These are phyloP conservation scores for Tubosaeta sp. DNA, from an alignment of 768 basidiomycete genomes.

Conservation along the genomic window DNA sequence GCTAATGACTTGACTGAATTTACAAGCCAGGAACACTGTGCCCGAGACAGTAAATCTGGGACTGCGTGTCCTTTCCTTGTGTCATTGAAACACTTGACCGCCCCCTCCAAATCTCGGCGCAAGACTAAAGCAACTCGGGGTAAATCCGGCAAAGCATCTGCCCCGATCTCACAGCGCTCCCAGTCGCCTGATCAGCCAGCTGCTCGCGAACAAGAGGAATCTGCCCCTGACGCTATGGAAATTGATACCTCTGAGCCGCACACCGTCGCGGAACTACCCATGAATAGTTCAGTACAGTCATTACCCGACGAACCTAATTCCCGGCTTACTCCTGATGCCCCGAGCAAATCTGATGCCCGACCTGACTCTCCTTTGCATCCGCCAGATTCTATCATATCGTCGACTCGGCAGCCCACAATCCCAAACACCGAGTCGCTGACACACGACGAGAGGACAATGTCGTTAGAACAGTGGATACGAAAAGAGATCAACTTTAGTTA, in stretches of 20 bases:
- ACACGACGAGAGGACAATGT: constrained; percentile 64
- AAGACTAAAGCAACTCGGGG: constrained; percentile 19
- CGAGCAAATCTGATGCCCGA: too few species aligned
- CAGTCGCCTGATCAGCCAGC: constrained; percentile 8
- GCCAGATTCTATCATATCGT: constrained; percentile 12
- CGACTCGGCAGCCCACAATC: constrained; percentile 9
- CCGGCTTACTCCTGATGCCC: too few species aligned
- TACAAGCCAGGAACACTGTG: constrained; percentile 69
- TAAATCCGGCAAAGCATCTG: constrained; percentile 18
- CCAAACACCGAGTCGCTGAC: constrained; percentile 17
- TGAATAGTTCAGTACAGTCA: too few species aligned
- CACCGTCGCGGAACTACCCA: too few species aligned
- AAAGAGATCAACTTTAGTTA: constrained; percentile 69
- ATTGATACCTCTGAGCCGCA: too few species aligned
- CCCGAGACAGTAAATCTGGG: constrained; percentile 51
- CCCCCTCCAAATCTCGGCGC: constrained; percentile 21
- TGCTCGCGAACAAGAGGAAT: background rate
- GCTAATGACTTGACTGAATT: constrained; percentile 4
- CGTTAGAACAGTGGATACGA: constrained; percentile 79
- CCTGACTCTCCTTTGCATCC: background rate
- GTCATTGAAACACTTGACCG: constrained; percentile 28
- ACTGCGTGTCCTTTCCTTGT: constrained; percentile 42
- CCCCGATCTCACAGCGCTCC: constrained; percentile 10
- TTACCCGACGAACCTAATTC: too few species aligned
- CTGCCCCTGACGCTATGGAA: too few species aligned